Evolutionary conservation across 1,284 basidiomycete genomes (phyloP).

Genomic region (Leccinum discolor): DNA sequence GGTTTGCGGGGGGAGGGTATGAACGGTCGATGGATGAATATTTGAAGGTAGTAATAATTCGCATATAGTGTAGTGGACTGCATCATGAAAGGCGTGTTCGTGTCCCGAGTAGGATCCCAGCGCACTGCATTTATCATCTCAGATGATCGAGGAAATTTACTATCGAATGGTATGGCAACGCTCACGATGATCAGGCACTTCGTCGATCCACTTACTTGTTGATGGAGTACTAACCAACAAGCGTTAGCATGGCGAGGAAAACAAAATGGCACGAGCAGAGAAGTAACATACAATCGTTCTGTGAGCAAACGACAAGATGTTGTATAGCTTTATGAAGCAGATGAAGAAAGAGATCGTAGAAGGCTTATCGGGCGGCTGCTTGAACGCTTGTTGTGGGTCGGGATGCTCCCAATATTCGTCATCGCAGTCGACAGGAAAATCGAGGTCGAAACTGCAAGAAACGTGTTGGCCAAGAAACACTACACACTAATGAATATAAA

Average conservation of each 20-base stretch:
- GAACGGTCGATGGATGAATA: conserved; percentile 82
- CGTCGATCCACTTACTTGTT: conserved; percentile 78
- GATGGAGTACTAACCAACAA: conserved; percentile 60
- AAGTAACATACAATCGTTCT: conserved; percentile 57
- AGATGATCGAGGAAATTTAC: background rate
- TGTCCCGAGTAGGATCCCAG: conserved; percentile 72
- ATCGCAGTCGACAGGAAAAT: conserved; percentile 70
- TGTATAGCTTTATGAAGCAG: conserved; percentile 58
- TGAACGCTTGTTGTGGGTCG: conserved; percentile 51
- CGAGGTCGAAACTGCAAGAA: conserved; percentile 65
- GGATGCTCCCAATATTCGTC: conserved; percentile 77
- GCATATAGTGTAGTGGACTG: conserved; percentile 72
- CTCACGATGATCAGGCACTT: conserved; percentile 66
- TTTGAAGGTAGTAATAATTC: conserved; percentile 74
- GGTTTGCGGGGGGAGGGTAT: conserved; percentile 68
- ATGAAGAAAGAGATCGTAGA: conserved; percentile 58
- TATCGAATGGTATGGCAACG: background rate
- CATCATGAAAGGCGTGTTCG: conserved; percentile 57
- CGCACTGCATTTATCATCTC: conserved; percentile 43
- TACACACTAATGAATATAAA: background rate
- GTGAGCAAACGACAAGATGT: conserved; percentile 66
- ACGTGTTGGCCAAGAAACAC: background rate
- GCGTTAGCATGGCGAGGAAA: conserved; percentile 3
- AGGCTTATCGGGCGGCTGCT: conserved; percentile 58
- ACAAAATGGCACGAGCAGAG: conserved; percentile 6